Evolutionary conservation across 1,284 basidiomycete genomes (phyloP).

Genomic region (Tilletia caries): DNA sequence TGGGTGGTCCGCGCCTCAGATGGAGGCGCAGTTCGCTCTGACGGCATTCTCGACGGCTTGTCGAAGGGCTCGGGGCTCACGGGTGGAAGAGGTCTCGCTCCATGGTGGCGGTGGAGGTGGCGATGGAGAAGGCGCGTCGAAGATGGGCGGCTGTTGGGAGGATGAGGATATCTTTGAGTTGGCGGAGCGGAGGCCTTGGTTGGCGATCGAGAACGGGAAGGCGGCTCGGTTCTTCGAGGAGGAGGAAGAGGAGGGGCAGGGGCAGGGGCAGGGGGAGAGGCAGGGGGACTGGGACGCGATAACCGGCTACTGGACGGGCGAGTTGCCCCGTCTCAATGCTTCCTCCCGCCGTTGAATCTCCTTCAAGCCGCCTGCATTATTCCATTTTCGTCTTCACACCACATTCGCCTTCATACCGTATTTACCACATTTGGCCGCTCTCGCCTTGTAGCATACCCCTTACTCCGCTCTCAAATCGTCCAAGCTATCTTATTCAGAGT

Average conservation of each 20-base stretch:
- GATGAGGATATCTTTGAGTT: constrained; percentile 16
- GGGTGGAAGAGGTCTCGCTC: not conserved
- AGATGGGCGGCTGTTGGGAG: constrained; percentile 9
- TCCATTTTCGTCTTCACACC: too few species aligned
- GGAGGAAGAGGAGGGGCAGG: not conserved
- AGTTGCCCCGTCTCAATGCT: constrained; percentile 13
- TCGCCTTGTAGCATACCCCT: too few species aligned
- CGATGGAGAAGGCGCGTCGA: not conserved
- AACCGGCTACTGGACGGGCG: constrained; percentile 14
- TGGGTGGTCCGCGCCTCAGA: constrained; percentile 14
- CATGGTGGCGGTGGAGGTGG: not conserved
- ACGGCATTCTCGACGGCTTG: not conserved
- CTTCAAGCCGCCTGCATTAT: not conserved
- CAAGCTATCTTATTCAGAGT: too few species aligned
- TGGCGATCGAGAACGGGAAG: not conserved
- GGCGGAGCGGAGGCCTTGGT: constrained; percentile 14
- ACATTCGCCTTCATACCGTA: too few species aligned
- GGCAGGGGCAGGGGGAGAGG: constrained; percentile 6
- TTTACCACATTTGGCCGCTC: too few species aligned
- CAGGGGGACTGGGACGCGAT: not conserved
- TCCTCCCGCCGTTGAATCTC: not conserved
- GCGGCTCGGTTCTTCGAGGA: constrained; percentile 7
- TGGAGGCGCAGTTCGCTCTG: not conserved
- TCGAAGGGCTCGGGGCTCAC: not conserved
- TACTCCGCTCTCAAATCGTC: too few species aligned